Base-by-base conservation (phyloP, 257 asterid species). In the Ajuga chamaepitys region DNA sequence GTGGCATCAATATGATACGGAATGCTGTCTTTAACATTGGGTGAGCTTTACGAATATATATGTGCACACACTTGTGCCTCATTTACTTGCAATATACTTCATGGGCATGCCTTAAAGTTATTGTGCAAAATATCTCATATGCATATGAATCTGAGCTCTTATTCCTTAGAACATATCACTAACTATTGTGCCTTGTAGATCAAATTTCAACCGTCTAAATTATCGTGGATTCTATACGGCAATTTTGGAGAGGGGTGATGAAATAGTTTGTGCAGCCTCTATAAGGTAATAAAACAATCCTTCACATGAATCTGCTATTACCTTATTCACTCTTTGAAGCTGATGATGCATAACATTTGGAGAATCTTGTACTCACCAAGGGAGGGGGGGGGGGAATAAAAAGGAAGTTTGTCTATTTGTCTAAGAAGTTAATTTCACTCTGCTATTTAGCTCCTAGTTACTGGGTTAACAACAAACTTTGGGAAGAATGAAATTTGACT, bases 161-260 rank as follows among this genome's bases (percentile, higher is more conserved):
- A 34, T 48, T 54, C 18, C 41, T 13, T 41, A 32, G 58, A 71
- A 35, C 18, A 65, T 61, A 47, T 64, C 34, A 70, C 59, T 55
- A n/a, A 54, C 40, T 47, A 66, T 64, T 62, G 20, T 63, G 32
- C 62, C 50, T 66, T 72, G 68, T 45, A 90, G 97, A 58, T 81
- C 97, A 56, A 90, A 90, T 71, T 91, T 86, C 79, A 85, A 79
- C 45, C 91, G 98, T 30, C 73, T 91, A 84, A 81, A 88, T 72
- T 91, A 72, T 73, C 28, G 74, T 70, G 89, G 95, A 67, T 91
- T 91, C 82, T 88, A 86, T 73, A 79, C 96, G 2, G 85, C 81
- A 77, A 75, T 91, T 76, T 75, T 91, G 95, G 98, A 91, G 81
- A 85, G 85, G 72, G 96, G 98, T 0, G 98, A 91, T 68, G 98